Conservation (phyloP, 1,139 yeast species). For the Candida pseudoviswanathii region DNA sequence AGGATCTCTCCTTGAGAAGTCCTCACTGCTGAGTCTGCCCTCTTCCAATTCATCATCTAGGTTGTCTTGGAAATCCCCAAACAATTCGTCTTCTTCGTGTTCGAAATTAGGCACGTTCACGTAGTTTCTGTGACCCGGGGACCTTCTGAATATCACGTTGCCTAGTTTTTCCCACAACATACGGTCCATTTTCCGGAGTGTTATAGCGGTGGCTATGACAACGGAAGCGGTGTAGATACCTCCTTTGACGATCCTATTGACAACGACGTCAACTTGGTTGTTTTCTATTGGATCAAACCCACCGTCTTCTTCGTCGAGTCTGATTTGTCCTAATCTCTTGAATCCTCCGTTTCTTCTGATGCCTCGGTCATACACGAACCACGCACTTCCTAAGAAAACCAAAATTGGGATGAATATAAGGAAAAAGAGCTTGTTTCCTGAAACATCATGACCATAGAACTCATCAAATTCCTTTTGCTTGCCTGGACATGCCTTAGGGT, state of each 20-base stretch:
- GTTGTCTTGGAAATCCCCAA: conserved; percentile 49
- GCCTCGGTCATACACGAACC: conserved; percentile 82
- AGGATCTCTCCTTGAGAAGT: conserved; percentile 18
- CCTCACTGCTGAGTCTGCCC: conserved; percentile 20
- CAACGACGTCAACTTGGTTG: conserved; percentile 61
- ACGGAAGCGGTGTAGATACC: conserved; percentile 59
- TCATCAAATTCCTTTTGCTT: conserved; percentile 65
- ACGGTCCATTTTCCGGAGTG: conserved; percentile 38
- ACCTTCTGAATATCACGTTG: conserved; percentile 38
- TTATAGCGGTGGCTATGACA: conserved; percentile 41
- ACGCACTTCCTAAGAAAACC: conserved; percentile 58
- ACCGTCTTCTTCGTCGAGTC: conserved; percentile 73
- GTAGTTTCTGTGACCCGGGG: conserved; percentile 45
- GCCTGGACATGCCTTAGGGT: conserved; percentile 86
- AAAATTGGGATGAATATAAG: conserved; percentile 60
- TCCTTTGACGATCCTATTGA: conserved; percentile 61
- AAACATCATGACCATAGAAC: conserved; percentile 57
- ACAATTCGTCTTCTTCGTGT: conserved; percentile 52
- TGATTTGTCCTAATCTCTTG: conserved; percentile 79
- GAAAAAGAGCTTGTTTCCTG: conserved; percentile 54
- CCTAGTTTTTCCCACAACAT: conserved; percentile 38
- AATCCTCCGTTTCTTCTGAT: conserved; percentile 81
- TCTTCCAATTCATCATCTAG: conserved; percentile 51
- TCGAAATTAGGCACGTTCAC: conserved; percentile 45
- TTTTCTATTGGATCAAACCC: conserved; percentile 68